Base-by-base conservation (phyloP, 2,329 filamentous ascomycete genomes). In the Fulvia fulva region DNA sequence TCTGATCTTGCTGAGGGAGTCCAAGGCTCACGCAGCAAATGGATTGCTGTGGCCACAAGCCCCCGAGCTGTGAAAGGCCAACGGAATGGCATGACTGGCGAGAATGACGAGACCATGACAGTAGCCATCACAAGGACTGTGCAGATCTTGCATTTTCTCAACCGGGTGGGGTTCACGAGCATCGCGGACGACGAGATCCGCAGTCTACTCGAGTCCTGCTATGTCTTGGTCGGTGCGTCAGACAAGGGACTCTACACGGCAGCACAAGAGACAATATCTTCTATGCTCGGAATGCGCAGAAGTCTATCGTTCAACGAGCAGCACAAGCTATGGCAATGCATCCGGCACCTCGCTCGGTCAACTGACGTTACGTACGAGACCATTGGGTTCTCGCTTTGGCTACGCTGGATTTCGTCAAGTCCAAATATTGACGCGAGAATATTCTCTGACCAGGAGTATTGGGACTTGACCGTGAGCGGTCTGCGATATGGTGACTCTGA, bases 401-500 rank as follows among this genome's bases (percentile, higher is more conserved):
- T 71, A 21, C 63, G 65, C 7, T 64, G 62, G 61, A 49, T 63
- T 16, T 53, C 57, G 5, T 58, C 60, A 9, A 47, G 45, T 9
- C 44, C 50, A 1, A 22, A 9, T 3, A 30, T 65, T 21, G 58
- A 59, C 11, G 1, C 30, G 11, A 47, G 26, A 1, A 64, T 66
- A 5, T 49, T 61, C 14, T 30, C 47, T 23, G 37, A 61, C 30
- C 43, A 55, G n/a, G 22, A 67, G 1, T 80, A 80, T 56, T 80
- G 78, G 78, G 54, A 63, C 2, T 64, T 67, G 19, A 56, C 80
- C 1, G 70, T 71, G 16, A 52, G 60, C 5, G 77, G 76, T 1
- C 65, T 80, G 11, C 63, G 74, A n/a, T 60, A 66, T 21, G 78
- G 78, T 7, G 76, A 76, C 56, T 71, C 71, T 5, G 78, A 80